Evolutionary conservation across 2,329 filamentous ascomycete genomes (phyloP), one percentile per base, ranked within the genome.

Genomic region (Sclerotinia nivalis): DNA sequence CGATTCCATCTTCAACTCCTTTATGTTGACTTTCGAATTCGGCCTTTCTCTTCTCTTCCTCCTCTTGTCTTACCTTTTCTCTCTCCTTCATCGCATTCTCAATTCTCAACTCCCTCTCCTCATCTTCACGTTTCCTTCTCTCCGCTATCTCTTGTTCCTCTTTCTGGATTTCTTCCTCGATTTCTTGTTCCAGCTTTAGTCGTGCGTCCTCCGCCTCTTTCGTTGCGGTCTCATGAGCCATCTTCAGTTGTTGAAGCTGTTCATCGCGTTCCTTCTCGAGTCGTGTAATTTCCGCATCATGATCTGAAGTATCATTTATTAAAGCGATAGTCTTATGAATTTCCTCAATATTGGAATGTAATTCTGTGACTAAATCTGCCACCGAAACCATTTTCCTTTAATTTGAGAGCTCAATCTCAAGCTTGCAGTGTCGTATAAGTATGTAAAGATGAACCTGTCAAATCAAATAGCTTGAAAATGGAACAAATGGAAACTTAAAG

Each of bases 271-370:
- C 73, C 22, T 31, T 50, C 8, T 75, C 70, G 8, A 78, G 66
- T 10, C 69, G 70, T 47, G 73, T 70, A 55, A 77, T 73, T 56
- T 75, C 72, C 15, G 71, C 71, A 71, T 77, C 72, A 55, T 77
- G 76, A 12, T 67, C 64, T 25, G 71, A 68, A 4, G 74, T 73
- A 37, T 75, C 73, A 9, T 73, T 74, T 13, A 77, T 71, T 10
- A 71, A 67, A 58, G 72, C 64, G 13, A 77, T 67, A 13, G 70
- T 73, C 28, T 72, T 58, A 50, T 77, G 73, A 12, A 78, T 77
- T 37, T 64, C 66, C 66, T 77, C 75, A 61, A 78, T 76, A 58
- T 77, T 78, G 9, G 64, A 58, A 60, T 76, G 76, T n/a, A 78
- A 70, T n/a, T 73, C 70, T 28, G 60, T 60, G 31, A 77, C 73